Evolutionary conservation across 331 rosid species (phyloP), one percentile per base, ranked within the genome.

Genomic region (Erythrophleum ivorense): DNA sequence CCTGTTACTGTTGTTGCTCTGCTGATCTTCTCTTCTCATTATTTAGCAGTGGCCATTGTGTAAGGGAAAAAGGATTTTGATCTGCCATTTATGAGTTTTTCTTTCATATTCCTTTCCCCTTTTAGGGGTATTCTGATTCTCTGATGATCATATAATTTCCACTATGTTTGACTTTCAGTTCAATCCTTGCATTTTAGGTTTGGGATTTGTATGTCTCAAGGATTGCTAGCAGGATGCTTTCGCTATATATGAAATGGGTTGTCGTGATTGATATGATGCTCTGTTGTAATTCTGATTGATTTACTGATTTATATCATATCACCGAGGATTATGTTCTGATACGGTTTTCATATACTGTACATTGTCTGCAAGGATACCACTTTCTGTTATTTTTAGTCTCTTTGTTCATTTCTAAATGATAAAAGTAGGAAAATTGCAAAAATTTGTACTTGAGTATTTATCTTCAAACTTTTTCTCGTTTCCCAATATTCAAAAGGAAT

Each of bases 1-100:
- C 76, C 38, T 18, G 57, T 60, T 57, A 38, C 64, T 76, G 77
- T 59, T 18, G 41, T 84, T 34, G 40, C 84, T 66, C 77, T 72
- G 75, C 63, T 80, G 74, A 38, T 80, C 76, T 80, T 83, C 59
- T 68, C 59, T 79, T 87, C 46, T 76, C 16, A 15, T 58, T 49
- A 69, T 77, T 71, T 52, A 9, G 73, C 62, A 14, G 68, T 49
- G 78, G 77, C 31, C 82, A 72, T 85, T 68, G 55, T 75, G 9
- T 33, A 76, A 59, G 49, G 50, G 1, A 52, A 54, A 65, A n/a
- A 64, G 43, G 41, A 7, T 52, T 53, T 76, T 71, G 82, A 76
- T 84, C 41, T 66, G 55, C 49, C 70, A 38, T 85, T 55, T 65
- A 5, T 48, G 2, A 72, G 73, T 29, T 41, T 60, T 53, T 41